Conservation (phyloP, 2,329 filamentous ascomycete species). For the Nigrospora osmanthi region DNA sequence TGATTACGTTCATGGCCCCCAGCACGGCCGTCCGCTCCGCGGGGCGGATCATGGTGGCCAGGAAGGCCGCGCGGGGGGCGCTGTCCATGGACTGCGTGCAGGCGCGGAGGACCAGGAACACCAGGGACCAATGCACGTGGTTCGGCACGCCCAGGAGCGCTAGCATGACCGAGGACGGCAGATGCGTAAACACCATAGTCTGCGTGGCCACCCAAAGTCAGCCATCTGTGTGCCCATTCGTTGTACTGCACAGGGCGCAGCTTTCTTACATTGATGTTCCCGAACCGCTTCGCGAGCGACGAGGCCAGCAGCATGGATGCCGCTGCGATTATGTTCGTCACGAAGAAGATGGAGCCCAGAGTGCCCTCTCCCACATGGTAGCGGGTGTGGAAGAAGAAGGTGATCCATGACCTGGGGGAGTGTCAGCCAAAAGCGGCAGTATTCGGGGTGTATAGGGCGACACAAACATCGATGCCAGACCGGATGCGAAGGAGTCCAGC, state of each 20-base stretch:
- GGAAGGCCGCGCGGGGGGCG: slow-evolving; percentile 61
- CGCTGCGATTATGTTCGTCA: slow-evolving; percentile 42
- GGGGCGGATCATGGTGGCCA: slow-evolving; percentile 56
- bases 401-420: slow-evolving; percentile 37
- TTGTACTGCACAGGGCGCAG: too few relatives aligned
- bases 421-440: too few relatives aligned
- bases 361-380: slow-evolving; percentile 38
- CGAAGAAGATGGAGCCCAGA: slow-evolving; percentile 48
- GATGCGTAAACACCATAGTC: slow-evolving; percentile 70
- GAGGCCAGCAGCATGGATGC: slow-evolving; percentile 44
- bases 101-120: slow-evolving; percentile 55
- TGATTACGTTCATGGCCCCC: slow-evolving; percentile 62
- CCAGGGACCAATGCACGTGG: slow-evolving; percentile 43
- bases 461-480: slow-evolving; percentile 55
- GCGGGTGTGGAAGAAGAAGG: slow-evolving; percentile 44
- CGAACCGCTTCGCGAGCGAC: slow-evolving; percentile 45
- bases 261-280: slow-evolving; percentile 53
- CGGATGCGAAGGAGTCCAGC: slow-evolving; percentile 41
- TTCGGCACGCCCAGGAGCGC: slow-evolving; percentile 52
- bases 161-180: slow-evolving; percentile 60
- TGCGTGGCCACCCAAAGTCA: slow-evolving; percentile 12
- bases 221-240: too few relatives aligned
- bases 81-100: slow-evolving; percentile 62
- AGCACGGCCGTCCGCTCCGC: slow-evolving; percentile 64
- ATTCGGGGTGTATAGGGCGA: slow-evolving; percentile 2